Conservation (phyloP, 176 grass and related monocot species). For the Zoysia pacifica region DNA sequence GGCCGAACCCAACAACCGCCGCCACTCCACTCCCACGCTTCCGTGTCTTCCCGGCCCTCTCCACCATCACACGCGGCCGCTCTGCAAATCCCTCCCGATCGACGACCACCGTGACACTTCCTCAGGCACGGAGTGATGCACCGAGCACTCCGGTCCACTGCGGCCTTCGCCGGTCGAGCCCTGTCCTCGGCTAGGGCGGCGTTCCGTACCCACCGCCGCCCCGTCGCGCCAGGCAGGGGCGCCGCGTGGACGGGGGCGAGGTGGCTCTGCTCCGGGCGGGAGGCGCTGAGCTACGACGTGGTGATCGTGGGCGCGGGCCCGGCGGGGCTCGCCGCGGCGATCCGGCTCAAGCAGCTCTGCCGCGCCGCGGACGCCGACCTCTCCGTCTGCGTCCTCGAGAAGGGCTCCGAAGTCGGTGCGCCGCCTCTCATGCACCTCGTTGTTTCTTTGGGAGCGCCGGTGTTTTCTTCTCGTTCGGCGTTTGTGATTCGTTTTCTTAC, state of each 20-base stretch:
- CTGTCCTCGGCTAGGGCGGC: not conserved
- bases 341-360: conserved; percentile 90
- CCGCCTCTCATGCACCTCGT: not conserved
- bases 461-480: not conserved
- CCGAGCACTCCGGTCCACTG: conserved; percentile 31
- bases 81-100: not conserved
- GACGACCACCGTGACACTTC: not conserved
- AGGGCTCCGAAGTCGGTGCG: conserved; percentile 87
- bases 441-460: not conserved
- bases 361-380: conserved; percentile 68
- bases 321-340: conserved; percentile 79
- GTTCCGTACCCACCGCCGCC: not conserved
- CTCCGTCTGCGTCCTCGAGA: conserved; percentile 90
- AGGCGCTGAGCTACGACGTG: conserved; percentile 79
- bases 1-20: conserved; percentile 3
- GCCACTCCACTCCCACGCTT: conserved; percentile 16
- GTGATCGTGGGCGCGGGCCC: conserved; percentile 85
- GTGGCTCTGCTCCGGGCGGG: conserved; percentile 55
- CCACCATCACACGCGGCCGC: not conserved
- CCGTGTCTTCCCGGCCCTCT: conserved; percentile 43
- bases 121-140: conserved; percentile 33
- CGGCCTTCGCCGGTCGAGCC: conserved; percentile 6
- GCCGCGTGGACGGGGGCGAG: conserved; percentile 13
- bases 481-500: not conserved
- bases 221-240: conserved; percentile 22